Evolutionary conservation across 805 yeast genomes (phyloP).

Genomic region (Yamadazyma tumulicola): DNA sequence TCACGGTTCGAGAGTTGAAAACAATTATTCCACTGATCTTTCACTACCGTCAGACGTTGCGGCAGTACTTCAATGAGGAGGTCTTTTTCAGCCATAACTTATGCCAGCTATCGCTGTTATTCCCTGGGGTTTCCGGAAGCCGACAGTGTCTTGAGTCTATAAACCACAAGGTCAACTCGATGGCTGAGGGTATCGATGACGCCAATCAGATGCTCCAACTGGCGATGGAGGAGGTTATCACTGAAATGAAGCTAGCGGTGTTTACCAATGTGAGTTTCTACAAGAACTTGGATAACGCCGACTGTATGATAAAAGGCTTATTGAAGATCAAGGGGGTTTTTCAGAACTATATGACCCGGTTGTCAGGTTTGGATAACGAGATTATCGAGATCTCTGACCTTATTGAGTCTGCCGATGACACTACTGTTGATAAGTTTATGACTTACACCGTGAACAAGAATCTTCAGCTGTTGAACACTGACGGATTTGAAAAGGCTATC

Average conservation of each 20-base stretch:
- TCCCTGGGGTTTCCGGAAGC: neutral
- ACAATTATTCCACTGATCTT: slow-evolving; percentile 10
- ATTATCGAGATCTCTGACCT: slow-evolving; percentile 11
- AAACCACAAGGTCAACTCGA: slow-evolving; percentile 5
- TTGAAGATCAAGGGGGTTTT: slow-evolving; percentile 6
- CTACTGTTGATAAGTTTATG: neutral
- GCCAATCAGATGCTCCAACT: neutral
- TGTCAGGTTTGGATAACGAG: slow-evolving; percentile 8
- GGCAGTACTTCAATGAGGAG: slow-evolving; percentile 11
- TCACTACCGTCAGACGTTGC: slow-evolving; percentile 4
- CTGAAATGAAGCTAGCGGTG: slow-evolving; percentile 10
- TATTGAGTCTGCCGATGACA: slow-evolving; percentile 3
- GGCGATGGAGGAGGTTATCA: slow-evolving; percentile 3
- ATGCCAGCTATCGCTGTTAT: slow-evolving; percentile 3
- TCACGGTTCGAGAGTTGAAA: slow-evolving; percentile 10
- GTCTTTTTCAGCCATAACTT: slow-evolving; percentile 10
- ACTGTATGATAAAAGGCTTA: slow-evolving; percentile 12
- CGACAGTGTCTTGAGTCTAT: neutral
- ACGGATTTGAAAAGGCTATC: slow-evolving; percentile 3
- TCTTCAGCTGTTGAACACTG: slow-evolving; percentile 3
- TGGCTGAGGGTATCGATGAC: slow-evolving; percentile 6
- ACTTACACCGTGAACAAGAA: slow-evolving; percentile 5
- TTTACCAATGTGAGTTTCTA: slow-evolving; percentile 11
- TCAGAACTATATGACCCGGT: slow-evolving; percentile 5
- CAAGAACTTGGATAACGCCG: slow-evolving; percentile 9